phyloP scores from a whole-genome alignment of 1,284 basidiomycete genomes.

The Pulveroboletus sp. region DNA sequence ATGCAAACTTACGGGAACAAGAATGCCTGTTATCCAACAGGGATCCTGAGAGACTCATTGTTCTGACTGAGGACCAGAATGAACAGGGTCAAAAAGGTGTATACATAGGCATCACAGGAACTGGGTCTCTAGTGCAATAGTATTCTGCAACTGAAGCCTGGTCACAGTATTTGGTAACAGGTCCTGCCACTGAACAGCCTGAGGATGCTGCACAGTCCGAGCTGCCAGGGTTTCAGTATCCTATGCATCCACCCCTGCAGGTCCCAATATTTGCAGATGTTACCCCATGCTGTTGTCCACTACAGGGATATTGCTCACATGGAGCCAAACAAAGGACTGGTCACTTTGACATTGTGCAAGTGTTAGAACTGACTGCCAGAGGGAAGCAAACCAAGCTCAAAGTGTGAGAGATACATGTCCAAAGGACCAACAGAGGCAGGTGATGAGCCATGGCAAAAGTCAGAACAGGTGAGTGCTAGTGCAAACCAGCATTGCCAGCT shows the following conservation, averaged over 20 bases:
- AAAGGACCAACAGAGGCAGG: constrained; percentile 1
- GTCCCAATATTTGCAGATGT: neutral
- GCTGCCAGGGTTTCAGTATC: neutral
- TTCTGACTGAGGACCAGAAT: neutral
- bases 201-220: neutral
- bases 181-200: neutral
- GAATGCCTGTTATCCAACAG: constrained; percentile 11
- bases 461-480: too few species aligned
- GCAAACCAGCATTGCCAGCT: constrained; percentile 4
- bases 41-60: neutral
- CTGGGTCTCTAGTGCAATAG: neutral
- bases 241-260: neutral
- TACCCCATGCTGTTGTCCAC: neutral
- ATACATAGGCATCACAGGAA: constrained; percentile 8
- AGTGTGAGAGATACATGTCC: constrained; percentile 3
- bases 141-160: neutral
- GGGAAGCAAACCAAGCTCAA: neutral
- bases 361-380: constrained; percentile 9
- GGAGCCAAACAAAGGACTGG: neutral
- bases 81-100: neutral
- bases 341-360: neutral
- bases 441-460: too few species aligned
- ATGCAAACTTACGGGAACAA: constrained; percentile 7
- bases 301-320: neutral
- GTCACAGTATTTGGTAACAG: neutral